Base-by-base conservation (phyloP, 2,329 filamentous ascomycete species). In the Fusarium setosum region DNA sequence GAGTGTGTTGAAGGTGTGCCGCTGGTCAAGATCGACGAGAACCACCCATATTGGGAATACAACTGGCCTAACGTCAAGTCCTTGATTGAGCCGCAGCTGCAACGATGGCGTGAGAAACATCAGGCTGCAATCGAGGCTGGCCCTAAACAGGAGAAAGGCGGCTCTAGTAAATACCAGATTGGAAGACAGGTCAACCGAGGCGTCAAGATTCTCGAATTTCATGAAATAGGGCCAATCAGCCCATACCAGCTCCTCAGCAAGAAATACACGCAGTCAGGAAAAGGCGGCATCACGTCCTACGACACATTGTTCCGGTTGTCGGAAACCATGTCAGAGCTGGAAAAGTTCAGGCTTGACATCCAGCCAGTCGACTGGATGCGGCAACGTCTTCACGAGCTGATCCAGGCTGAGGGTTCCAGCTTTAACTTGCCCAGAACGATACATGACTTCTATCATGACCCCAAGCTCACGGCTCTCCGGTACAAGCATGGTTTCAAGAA, bases 181-280 rank as follows among this genome's bases (percentile, higher is more conserved):
- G 82, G 84, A 6, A 81, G 86, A 1, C 85, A 88, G 63, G 81
- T 87, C 47, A 88, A 88, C 61, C 81, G 86, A 5, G 86, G 86
- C 18, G 76, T 80, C 11, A 74, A 78, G 20, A 83, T 86, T n/a
- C 76, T 88, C 31, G 79, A 83, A 41, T 88, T 86, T 55, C 74
- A 88, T 6, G 73, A 80, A 8, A 75, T 80, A 1, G 83, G 81
- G n/a, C 76, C 81, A 3, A 82, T 88, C 59, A 84, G 84, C 63
- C 86, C 86, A 0, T 87, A 84, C 57, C 86, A 88, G 71, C 80
- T 88, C 10, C 77, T 88, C 4, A 79, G 75, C 29, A 88, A 88
- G 72, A 77, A 79, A 18, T 85, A 80, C 68, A 82, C 86, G 54
- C 71, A 76, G 34, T 73, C 75, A 0, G 74, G 76, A 9, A 80